Evolutionary conservation across 345 rosid genomes (phyloP).

Genomic region (thale cress (Arabidopsis thaliana)): DNA sequence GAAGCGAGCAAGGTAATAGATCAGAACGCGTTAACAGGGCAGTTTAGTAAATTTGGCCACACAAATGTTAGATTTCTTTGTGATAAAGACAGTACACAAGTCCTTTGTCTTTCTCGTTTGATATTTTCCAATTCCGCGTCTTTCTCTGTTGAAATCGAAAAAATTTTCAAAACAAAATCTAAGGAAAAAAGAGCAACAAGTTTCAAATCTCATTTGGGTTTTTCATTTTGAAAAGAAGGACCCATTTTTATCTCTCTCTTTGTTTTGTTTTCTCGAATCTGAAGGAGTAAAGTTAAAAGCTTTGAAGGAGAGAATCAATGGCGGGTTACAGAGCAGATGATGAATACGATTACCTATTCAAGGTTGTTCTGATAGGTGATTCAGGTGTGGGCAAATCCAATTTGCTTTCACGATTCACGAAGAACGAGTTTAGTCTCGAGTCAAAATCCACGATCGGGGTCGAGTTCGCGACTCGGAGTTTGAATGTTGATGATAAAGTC

Average conservation of each 20-base stretch:
- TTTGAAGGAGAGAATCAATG: constrained; percentile 34
- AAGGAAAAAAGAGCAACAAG: not conserved
- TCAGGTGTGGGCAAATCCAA: constrained; percentile 49
- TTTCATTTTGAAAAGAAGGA: not conserved
- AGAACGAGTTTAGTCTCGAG: constrained; percentile 51
- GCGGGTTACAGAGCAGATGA: constrained; percentile 51
- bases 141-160: constrained; percentile 24
- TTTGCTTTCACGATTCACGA: constrained; percentile 47
- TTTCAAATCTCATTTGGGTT: constrained; percentile 29
- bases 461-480: constrained; percentile 49
- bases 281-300: not conserved
- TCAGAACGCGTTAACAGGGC: constrained; percentile 8
- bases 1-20: not conserved
- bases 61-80: not conserved
- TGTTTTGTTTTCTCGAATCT: not conserved
- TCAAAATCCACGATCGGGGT: constrained; percentile 52
- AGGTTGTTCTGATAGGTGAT: constrained; percentile 51
- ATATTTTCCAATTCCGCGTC: constrained; percentile 40
- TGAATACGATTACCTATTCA: constrained; percentile 50
- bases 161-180: constrained; percentile 22
- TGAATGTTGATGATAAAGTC: constrained; percentile 49
- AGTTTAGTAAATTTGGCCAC: not conserved
- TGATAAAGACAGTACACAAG: constrained; percentile 28
- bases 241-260: too few species aligned
- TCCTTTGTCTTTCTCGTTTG: constrained; percentile 25